These are phyloP conservation scores for Diatrype stigma DNA, from an alignment of 2,329 filamentous ascomycete genomes.

Conservation along the genomic window DNA sequence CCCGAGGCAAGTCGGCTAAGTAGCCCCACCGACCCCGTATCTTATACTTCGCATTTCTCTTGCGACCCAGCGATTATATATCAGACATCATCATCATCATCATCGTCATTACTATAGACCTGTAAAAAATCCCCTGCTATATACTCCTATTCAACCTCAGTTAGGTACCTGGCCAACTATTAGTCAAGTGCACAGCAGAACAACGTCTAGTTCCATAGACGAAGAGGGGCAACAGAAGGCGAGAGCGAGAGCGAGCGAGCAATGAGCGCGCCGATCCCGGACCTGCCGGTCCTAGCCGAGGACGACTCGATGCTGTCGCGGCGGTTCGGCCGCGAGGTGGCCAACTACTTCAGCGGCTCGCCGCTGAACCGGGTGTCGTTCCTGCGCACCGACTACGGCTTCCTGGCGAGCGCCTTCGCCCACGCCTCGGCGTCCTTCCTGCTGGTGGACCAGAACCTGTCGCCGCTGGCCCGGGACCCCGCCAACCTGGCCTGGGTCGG, in stretches of 20 bases:
- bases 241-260: slow-evolving; percentile 4
- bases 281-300: slow-evolving; percentile 39
- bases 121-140: no score
- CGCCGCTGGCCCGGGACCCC: slow-evolving; percentile 63
- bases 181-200: no score
- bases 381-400: slow-evolving; percentile 65
- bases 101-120: no score
- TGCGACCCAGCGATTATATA: no score
- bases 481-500: slow-evolving; percentile 63
- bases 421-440: slow-evolving; percentile 69
- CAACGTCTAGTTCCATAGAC: no score
- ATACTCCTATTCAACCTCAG: no score
- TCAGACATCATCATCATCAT: no score
- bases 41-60: no score
- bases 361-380: slow-evolving; percentile 78
- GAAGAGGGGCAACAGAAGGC: neutral
- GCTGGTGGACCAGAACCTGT: slow-evolving; percentile 72
- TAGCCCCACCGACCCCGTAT: slow-evolving; percentile 3
- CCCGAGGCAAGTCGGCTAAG: slow-evolving; percentile 9
- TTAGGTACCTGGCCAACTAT: no score
- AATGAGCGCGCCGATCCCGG: slow-evolving; percentile 35
- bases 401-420: slow-evolving; percentile 63
- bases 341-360: slow-evolving; percentile 80
- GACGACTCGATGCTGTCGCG: slow-evolving; percentile 65
- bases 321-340: slow-evolving; percentile 74